phyloP scores from a whole-genome alignment of 176 grass and related monocot genomes.

The Poa pratensis region DNA sequence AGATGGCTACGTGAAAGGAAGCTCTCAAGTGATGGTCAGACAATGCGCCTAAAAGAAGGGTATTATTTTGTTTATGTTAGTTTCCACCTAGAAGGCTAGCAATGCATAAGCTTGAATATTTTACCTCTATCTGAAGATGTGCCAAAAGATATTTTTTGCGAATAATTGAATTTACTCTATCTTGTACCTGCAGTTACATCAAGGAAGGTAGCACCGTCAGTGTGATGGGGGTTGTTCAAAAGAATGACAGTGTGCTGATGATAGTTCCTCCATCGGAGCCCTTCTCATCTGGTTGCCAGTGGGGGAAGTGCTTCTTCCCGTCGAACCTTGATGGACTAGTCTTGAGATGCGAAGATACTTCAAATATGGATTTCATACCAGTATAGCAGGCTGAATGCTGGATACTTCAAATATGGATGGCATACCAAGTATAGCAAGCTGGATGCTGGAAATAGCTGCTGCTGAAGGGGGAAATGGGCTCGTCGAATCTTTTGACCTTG shows the following conservation, averaged over 20 bases:
- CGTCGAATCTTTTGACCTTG: slow-evolving; percentile 55
- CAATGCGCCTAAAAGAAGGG: slow-evolving; percentile 99
- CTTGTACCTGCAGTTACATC: slow-evolving; percentile 70
- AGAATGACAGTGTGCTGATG: slow-evolving; percentile 90
- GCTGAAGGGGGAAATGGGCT: slow-evolving; percentile 42
- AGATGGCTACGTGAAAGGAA: slow-evolving; percentile 88
- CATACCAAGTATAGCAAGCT: slow-evolving; percentile 53
- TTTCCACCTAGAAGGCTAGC: slow-evolving; percentile 6
- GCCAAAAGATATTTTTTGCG: not conserved
- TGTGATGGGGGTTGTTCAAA: slow-evolving; percentile 91
- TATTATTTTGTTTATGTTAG: slow-evolving; percentile 40
- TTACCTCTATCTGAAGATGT: not conserved
- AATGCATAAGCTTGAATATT: slow-evolving; percentile 30
- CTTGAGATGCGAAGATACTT: slow-evolving; percentile 90
- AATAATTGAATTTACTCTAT: slow-evolving; percentile 25
- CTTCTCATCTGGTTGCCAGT: slow-evolving; percentile 82
- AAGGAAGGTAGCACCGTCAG: slow-evolving; percentile 99
- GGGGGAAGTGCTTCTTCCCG: slow-evolving; percentile 75
- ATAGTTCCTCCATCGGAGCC: slow-evolving; percentile 83
- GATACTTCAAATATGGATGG: slow-evolving; percentile 72
- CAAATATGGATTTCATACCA: slow-evolving; percentile 86
- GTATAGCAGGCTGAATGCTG: slow-evolving; percentile 45
- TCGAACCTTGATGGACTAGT: slow-evolving; percentile 83
- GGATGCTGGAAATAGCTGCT: not conserved
- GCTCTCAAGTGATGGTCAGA: slow-evolving; percentile 77